Base-by-base conservation (phyloP, 2,329 filamentous ascomycete genomes). In the Zymoseptoria passerinii region DNA sequence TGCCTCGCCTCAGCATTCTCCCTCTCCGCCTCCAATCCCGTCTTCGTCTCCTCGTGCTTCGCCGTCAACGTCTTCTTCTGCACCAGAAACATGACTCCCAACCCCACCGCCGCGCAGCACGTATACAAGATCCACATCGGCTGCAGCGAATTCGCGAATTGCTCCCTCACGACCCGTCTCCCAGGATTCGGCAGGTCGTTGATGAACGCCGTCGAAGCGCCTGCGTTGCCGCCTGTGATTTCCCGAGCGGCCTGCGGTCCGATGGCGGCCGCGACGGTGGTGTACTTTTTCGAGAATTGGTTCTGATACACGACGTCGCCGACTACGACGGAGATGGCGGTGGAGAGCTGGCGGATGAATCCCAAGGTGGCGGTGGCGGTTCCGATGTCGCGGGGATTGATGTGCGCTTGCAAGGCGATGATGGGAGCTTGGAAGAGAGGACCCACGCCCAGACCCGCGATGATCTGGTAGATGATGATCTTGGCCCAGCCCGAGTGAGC, bases 271-370 rank as follows among this genome's bases (percentile, higher is more conserved):
- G 74, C 71, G 28, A 88, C 77, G 8, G 68, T 67, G 3, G 74
- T 67, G 28, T 79, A 76, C 64, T 83, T 81, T 52, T 76, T 77
- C 63, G 83, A 74, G 84, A 90, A 89, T 59, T 81, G 76, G 70
- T 92, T 91, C 73, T 90, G 85, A 74, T 92, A 91, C 44, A 92
- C 81, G 51, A 90, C 87, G n/a, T 87, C 84, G 23, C 89, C 89
- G 48, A 91, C 78, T 1, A 90, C 87, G 55, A 90, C 81, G 0
- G 84, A 85, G 19, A 86, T 81, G 2, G 84, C 81, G 0, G 84
- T 88, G 8, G 84, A 85, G 2, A 91, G 75, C 64, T 88, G 87
- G 19, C 88, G 83, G 7, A 85, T 78, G 68, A 89, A 88, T 8
- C 81, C 78, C 63, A 88, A 86, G 1, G 84, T 85, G 0, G 85